These are phyloP conservation scores for Trichoderma cornu-damae DNA, from an alignment of 2,329 filamentous ascomycete species.

Conservation along the genomic window DNA sequence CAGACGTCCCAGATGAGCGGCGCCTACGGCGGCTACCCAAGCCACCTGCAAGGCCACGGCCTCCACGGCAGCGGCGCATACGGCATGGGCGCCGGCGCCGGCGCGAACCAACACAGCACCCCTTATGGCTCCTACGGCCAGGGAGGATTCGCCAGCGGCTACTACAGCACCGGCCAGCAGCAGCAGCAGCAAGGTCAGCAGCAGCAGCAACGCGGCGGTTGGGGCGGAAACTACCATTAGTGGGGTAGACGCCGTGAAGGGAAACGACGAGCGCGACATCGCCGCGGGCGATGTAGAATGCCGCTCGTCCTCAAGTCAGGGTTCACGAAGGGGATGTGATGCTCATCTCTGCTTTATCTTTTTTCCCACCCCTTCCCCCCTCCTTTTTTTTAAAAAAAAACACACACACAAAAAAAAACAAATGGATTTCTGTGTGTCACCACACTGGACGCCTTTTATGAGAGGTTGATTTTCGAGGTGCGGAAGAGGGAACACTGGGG, in stretches of 20 bases:
- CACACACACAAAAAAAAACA: too few relatives aligned
- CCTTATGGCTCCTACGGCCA: conserved; percentile 51
- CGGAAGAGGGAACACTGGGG: conserved; percentile 30
- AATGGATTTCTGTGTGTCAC: conserved; percentile 19
- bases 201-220: conserved; percentile 42
- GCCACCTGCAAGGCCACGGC: conserved; percentile 49
- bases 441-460: conserved; percentile 17
- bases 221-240: conserved; percentile 57
- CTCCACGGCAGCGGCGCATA: conserved; percentile 53
- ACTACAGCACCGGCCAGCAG: conserved; percentile 40
- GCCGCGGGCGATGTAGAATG: conserved; percentile 1
- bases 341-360: background rate
- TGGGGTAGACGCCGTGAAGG: conserved; percentile 31
- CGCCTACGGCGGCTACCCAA: conserved; percentile 50
- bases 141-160: conserved; percentile 44
- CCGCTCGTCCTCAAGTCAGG: background rate
- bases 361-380: background rate
- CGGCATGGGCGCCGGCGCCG: conserved; percentile 48
- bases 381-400: too few relatives aligned
- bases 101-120: conserved; percentile 49
- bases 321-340: conserved; percentile 3
- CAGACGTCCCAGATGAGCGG: conserved; percentile 51
- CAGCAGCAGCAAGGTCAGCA: conserved; percentile 36
- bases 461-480: conserved; percentile 24
- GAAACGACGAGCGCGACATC: conserved; percentile 22